phyloP scores from a whole-genome alignment of 2,329 filamentous ascomycete genomes.

The Penicillium sp. region DNA sequence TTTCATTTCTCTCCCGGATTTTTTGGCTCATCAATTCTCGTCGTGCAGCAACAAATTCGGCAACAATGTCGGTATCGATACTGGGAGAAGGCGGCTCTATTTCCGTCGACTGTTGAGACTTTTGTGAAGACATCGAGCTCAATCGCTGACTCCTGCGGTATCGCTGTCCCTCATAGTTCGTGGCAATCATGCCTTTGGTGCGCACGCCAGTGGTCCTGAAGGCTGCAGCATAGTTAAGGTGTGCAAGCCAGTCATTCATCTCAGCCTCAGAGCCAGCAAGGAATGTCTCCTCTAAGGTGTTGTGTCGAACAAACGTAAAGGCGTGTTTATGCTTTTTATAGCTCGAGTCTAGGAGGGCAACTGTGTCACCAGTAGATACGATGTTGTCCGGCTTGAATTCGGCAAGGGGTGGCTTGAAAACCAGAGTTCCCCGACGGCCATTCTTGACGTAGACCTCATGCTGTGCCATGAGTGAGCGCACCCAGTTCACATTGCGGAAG shows the following conservation, averaged over 20 bases:
- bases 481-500: constrained; percentile 89
- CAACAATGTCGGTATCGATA: constrained; percentile 73
- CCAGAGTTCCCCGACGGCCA: constrained; percentile 72
- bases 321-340: constrained; percentile 96
- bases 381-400: constrained; percentile 92
- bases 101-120: constrained; percentile 64
- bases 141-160: constrained; percentile 59
- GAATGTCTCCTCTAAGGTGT: constrained; percentile 83
- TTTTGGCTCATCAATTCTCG: constrained; percentile 79
- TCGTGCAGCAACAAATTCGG: constrained; percentile 80
- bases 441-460: constrained; percentile 78
- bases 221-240: constrained; percentile 92
- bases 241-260: constrained; percentile 94
- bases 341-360: constrained; percentile 77
- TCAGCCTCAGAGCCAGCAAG: constrained; percentile 87
- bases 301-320: constrained; percentile 84
- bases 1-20: constrained; percentile 78
- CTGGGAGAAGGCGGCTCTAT: constrained; percentile 72
- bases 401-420: constrained; percentile 85
- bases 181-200: constrained; percentile 82
- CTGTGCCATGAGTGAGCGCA: constrained; percentile 86
- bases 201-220: constrained; percentile 89
- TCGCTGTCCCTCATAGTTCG: constrained; percentile 77
- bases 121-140: constrained; percentile 55
- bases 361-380: constrained; percentile 89